These are phyloP conservation scores for Cladosporium sp. DNA, from an alignment of 2,329 filamentous ascomycete genomes.

Conservation along the genomic window DNA sequence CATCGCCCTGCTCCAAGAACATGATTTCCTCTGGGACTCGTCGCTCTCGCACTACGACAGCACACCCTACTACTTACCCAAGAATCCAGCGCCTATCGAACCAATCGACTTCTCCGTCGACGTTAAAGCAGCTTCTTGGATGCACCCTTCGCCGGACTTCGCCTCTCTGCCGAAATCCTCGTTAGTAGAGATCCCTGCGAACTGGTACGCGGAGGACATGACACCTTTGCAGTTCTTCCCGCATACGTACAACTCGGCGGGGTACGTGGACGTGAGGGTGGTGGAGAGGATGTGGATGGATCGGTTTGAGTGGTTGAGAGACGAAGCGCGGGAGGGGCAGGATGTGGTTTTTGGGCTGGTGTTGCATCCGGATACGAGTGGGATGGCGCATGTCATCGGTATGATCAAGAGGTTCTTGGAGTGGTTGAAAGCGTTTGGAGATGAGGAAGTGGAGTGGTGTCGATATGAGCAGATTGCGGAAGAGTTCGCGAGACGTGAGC, in stretches of 20 bases:
- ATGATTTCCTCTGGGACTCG: conserved; percentile 55
- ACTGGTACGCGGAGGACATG: conserved; percentile 57
- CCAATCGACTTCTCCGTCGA: conserved; percentile 45
- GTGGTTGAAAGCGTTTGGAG: conserved; percentile 52
- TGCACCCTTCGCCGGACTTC: conserved; percentile 45
- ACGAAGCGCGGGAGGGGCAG: conserved; percentile 40
- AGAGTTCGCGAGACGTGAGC: conserved; percentile 32
- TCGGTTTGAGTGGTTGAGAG: conserved; percentile 57
- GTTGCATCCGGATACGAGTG: conserved; percentile 61
- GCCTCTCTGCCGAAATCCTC: conserved; percentile 33
- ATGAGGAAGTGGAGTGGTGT: conserved; percentile 49
- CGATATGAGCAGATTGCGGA: conserved; percentile 46
- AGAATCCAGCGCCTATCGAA: conserved; percentile 42
- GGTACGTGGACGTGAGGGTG: conserved; percentile 59
- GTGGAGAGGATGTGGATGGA: conserved; percentile 65
- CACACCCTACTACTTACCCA: conserved; percentile 52
- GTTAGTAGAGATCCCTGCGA: conserved; percentile 53
- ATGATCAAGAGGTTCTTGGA: conserved; percentile 56
- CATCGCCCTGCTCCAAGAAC: conserved; percentile 50
- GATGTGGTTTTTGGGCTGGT: conserved; percentile 55
- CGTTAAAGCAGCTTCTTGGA: conserved; percentile 47
- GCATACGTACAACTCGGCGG: conserved; percentile 54
- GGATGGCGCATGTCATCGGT: conserved; percentile 63
- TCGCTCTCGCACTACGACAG: conserved; percentile 55
- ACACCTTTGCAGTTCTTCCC: conserved; percentile 53